Conservation (phyloP, 352 stramenopile genomes). For the Thalassiosira sp. region DNA sequence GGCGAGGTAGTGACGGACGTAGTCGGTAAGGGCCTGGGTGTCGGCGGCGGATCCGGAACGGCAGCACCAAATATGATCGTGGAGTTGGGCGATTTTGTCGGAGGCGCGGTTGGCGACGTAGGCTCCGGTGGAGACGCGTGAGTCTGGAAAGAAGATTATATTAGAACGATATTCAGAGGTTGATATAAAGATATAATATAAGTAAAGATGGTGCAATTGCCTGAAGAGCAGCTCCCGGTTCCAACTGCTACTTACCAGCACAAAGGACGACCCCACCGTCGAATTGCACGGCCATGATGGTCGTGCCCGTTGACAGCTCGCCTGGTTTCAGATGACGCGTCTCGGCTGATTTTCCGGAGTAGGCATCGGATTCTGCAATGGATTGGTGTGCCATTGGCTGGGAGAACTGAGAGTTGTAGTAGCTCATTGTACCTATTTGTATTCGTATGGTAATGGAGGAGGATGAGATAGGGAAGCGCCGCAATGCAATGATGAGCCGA, state of each 20-base stretch:
- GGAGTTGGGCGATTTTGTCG: constrained; percentile 96
- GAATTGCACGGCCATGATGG: constrained; percentile 97
- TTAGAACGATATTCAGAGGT: no score
- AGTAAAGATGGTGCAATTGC: no score
- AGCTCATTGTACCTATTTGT: constrained; percentile 5
- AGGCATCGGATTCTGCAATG: constrained; percentile 20
- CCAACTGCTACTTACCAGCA: constrained; percentile 82
- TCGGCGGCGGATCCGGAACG: constrained; percentile 96
- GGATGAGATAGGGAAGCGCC: no score
- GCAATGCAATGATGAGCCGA: no score
- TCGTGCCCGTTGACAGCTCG: constrained; percentile 95
- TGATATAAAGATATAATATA: no score
- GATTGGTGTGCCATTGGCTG: constrained; percentile 22
- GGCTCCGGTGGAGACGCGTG: constrained; percentile 81
- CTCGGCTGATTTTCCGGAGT: constrained; percentile 55
- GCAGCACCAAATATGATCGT: constrained; percentile 97
- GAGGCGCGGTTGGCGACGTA: constrained; percentile 98
- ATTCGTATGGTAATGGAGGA: no score
- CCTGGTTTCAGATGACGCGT: constrained; percentile 76
- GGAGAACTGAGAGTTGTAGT: background rate
- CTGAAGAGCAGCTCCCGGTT: no score
- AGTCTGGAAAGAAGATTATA: constrained; percentile 49
- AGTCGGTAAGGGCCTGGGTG: constrained; percentile 91
- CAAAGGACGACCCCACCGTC: constrained; percentile 95
- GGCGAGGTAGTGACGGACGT: constrained; percentile 85